Evolutionary conservation across 2,329 filamentous ascomycete genomes (phyloP).

Genomic region (Fusarium aywerte): DNA sequence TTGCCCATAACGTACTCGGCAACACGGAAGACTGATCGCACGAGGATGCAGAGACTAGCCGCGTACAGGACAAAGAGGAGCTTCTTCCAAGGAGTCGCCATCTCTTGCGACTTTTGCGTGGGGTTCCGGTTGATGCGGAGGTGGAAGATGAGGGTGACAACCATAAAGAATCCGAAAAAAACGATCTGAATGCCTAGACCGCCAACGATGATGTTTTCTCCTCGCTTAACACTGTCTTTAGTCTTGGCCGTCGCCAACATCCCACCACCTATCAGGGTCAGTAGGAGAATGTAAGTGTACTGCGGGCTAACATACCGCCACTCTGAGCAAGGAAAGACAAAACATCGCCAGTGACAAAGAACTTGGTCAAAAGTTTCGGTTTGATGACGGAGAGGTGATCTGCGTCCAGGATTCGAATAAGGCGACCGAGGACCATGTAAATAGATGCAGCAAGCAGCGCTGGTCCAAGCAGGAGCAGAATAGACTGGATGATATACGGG

Average conservation of each 20-base stretch:
- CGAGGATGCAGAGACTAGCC: conserved; percentile 51
- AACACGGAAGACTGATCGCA: conserved; percentile 56
- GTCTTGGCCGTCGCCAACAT: conserved; percentile 43
- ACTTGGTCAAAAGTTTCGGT: conserved; percentile 58
- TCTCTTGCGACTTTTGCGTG: conserved; percentile 27
- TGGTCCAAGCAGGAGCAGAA: conserved; percentile 54
- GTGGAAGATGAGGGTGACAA: conserved; percentile 60
- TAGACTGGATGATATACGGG: conserved; percentile 55
- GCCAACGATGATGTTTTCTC: conserved; percentile 61
- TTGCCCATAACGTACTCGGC: conserved; percentile 56
- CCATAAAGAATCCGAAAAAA: conserved; percentile 65
- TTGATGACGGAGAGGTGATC: conserved; percentile 55
- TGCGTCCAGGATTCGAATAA: conserved; percentile 54
- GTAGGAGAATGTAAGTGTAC: background rate
- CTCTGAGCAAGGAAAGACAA: conserved; percentile 55
- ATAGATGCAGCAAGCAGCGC: conserved; percentile 58
- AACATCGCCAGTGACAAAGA: conserved; percentile 63
- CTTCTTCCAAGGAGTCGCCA: conserved; percentile 49
- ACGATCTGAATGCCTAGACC: conserved; percentile 66
- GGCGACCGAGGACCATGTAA: conserved; percentile 59
- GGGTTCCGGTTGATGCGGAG: conserved; percentile 40
- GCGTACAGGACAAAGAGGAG: conserved; percentile 45
- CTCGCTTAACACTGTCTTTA: conserved; percentile 47
- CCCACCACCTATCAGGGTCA: conserved; percentile 37
- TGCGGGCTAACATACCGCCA: conserved; percentile 32